A percentile compares a stretch with the other conserved stretches of the same genome.
Conservation (phyloP, 495 filamentous ascomycete genomes). For the Annulohypoxylon bovei region DNA sequence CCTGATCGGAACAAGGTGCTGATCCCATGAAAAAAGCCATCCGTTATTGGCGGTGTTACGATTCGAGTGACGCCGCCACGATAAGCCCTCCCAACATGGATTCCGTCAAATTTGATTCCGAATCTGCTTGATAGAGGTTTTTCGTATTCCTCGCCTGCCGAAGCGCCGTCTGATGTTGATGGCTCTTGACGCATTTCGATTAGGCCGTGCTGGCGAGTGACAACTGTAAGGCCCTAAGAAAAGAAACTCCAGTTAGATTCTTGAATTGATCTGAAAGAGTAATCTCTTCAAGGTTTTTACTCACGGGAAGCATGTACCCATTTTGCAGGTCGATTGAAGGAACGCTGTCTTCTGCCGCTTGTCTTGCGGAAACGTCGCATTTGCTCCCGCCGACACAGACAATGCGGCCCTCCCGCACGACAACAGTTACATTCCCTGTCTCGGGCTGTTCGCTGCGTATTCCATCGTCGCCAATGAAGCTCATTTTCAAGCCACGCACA, state of each 20-base stretch:
- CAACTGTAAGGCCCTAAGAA: constrained; percentile 53
- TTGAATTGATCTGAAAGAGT: background rate
- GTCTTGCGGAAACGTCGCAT: constrained; percentile 17
- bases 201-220: constrained; percentile 56
- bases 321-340: constrained; percentile 51
- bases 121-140: constrained; percentile 48
- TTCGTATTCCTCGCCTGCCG: constrained; percentile 46
- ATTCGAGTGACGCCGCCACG: constrained; percentile 63
- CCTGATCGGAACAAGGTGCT: constrained; percentile 57
- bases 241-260: background rate
- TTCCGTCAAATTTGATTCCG: constrained; percentile 59
- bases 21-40: constrained; percentile 58
- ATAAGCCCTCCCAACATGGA: constrained; percentile 53
- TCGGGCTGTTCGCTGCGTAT: constrained; percentile 21
- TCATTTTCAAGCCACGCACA: constrained; percentile 22
- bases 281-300: background rate
- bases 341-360: constrained; percentile 17
- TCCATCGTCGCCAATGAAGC: constrained; percentile 21
- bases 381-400: constrained; percentile 49
- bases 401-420: constrained; percentile 51
- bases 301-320: constrained; percentile 55
- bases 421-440: constrained; percentile 46
- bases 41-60: constrained; percentile 54
- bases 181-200: constrained; percentile 55
- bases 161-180: constrained; percentile 54